Conservation (phyloP, 352 stramenopile species). For the Phytophthora litchii region DNA sequence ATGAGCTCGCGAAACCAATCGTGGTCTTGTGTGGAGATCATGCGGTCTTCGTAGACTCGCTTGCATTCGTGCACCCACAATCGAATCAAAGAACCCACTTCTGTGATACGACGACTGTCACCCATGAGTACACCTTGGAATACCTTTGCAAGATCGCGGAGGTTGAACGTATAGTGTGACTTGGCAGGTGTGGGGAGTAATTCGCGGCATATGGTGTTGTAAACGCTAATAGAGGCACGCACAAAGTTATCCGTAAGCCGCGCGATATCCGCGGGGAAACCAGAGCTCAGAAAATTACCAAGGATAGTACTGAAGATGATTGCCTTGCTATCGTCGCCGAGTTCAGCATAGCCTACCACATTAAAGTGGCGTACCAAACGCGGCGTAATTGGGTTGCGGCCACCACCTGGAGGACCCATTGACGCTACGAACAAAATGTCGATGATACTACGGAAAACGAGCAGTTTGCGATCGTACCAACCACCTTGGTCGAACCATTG, state of each 20-base stretch:
- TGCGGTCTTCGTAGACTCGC: slow-evolving; percentile 95
- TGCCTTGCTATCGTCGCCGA: slow-evolving; percentile 88
- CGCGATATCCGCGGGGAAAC: slow-evolving; percentile 50
- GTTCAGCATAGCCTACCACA: slow-evolving; percentile 91
- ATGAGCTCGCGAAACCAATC: slow-evolving; percentile 90
- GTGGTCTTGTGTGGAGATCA: slow-evolving; percentile 92
- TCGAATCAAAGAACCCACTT: slow-evolving; percentile 72
- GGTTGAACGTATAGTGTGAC: slow-evolving; percentile 96
- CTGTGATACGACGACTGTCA: slow-evolving; percentile 71
- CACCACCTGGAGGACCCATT: slow-evolving; percentile 93
- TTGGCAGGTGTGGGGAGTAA: slow-evolving; percentile 94
- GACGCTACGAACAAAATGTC: slow-evolving; percentile 90
- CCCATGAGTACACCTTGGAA: slow-evolving; percentile 93
- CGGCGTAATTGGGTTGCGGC: slow-evolving; percentile 91
- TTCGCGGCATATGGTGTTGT: slow-evolving; percentile 90
- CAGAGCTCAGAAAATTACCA: slow-evolving; percentile 75
- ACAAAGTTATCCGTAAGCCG: slow-evolving; percentile 77
- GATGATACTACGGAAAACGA: slow-evolving; percentile 90
- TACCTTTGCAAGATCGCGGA: slow-evolving; percentile 94
- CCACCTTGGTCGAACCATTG: slow-evolving; percentile 95
- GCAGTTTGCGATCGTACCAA: slow-evolving; percentile 95
- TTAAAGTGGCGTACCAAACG: slow-evolving; percentile 94
- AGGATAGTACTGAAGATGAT: slow-evolving; percentile 95
- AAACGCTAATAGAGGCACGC: slow-evolving; percentile 88
- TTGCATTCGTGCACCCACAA: slow-evolving; percentile 94